A percentile compares a stretch with the other conserved stretches of the same genome.
Evolutionary conservation across 2,329 filamentous ascomycete species (phyloP).

Genomic region (Cercospora zeae-maydis): DNA sequence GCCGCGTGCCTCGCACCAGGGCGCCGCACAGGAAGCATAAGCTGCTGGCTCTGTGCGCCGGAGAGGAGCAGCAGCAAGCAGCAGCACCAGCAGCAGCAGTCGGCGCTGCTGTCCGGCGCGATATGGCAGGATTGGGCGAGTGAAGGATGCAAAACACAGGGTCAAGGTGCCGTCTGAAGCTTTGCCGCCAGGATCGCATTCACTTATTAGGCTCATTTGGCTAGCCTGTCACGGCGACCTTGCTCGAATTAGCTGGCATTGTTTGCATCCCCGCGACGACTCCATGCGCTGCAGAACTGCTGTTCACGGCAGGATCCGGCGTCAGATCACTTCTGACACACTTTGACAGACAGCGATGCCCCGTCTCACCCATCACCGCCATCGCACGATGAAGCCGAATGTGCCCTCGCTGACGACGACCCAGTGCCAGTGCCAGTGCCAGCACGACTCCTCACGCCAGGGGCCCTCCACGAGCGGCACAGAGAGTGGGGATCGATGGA

Average conservation of each 20-base stretch:
- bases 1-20: slow-evolving; percentile 17
- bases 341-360: background rate
- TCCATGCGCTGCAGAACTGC: slow-evolving; percentile 7
- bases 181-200: slow-evolving; percentile 14
- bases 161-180: slow-evolving; percentile 4
- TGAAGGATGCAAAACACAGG: slow-evolving; percentile 8
- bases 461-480: background rate
- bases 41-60: slow-evolving; percentile 16
- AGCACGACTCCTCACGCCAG: background rate
- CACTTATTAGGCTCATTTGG: slow-evolving; percentile 11
- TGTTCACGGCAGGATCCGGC: slow-evolving; percentile 7
- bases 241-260: slow-evolving; percentile 14
- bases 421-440: background rate
- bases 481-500: background rate
- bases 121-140: slow-evolving; percentile 5
- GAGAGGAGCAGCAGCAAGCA: no score
- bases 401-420: background rate
- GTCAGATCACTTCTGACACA: slow-evolving; percentile 3
- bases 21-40: slow-evolving; percentile 22
- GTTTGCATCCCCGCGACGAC: background rate
- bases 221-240: background rate
- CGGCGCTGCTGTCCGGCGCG: background rate
- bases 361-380: background rate
- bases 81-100: no score
- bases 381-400: background rate